A percentile compares a stretch with the other conserved stretches of the same genome.
Evolutionary conservation across 2,329 filamentous ascomycete species (phyloP).

Genomic region (Colletotrichum scovillei): DNA sequence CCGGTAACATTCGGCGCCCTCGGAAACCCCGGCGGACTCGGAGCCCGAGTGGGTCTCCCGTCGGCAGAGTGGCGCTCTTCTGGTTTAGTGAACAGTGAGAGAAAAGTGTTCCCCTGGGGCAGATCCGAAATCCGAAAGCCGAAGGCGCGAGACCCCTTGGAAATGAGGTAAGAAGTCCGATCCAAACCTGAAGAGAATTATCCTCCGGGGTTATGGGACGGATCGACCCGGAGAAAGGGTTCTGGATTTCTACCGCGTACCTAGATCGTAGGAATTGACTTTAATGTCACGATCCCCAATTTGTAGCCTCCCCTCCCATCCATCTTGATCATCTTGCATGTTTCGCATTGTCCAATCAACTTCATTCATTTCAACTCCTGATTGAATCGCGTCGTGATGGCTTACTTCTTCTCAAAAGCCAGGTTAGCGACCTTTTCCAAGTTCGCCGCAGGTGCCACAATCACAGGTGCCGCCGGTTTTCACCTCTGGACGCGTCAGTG

Average conservation of each 20-base stretch:
- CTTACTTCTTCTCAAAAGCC: neutral
- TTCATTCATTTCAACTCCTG: neutral
- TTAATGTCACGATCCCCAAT: neutral
- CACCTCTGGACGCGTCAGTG: slow-evolving; percentile 30
- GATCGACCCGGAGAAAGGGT: neutral
- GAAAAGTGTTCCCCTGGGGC: too few relatives aligned
- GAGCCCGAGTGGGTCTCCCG: neutral
- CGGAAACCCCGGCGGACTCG: neutral
- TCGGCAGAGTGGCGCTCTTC: neutral
- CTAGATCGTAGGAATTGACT: neutral
- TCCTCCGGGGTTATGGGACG: neutral
- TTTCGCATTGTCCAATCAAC: neutral
- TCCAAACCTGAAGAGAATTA: neutral
- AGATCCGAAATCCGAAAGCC: slow-evolving; percentile 1
- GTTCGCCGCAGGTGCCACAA: neutral
- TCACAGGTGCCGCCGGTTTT: slow-evolving; percentile 21
- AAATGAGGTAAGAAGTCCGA: too few relatives aligned
- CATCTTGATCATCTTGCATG: neutral
- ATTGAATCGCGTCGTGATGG: neutral
- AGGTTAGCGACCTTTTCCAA: slow-evolving; percentile 1
- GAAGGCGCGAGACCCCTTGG: slow-evolving; percentile 1
- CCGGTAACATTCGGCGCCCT: neutral
- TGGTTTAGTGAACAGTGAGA: neutral
- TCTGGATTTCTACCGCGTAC: neutral
- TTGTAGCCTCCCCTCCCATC: neutral